A percentile compares a stretch with the other conserved stretches of the same genome.
Conservation (phyloP, 1,139 yeast genomes). For the Sugiyamaella pinicola region DNA sequence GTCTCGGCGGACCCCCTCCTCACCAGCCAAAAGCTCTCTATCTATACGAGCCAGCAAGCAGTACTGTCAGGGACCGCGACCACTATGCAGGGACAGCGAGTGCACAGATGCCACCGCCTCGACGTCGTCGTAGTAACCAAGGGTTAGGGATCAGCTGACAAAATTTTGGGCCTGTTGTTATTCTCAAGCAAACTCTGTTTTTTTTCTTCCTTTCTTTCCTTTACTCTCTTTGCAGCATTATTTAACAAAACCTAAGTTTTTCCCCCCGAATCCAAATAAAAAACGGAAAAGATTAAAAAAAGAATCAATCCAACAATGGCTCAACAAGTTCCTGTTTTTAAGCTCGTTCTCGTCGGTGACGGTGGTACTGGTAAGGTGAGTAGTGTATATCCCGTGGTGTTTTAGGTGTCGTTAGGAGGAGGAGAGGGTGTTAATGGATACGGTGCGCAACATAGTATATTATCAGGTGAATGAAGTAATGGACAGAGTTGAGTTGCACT, state of each 20-base stretch:
- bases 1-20: too few species aligned
- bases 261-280: background rate
- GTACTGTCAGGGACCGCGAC: too few species aligned
- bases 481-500: too few species aligned
- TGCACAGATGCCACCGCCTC: background rate
- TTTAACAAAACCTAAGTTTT: conserved; percentile 2
- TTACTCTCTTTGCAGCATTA: conserved; percentile 8
- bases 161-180: conserved; percentile 18
- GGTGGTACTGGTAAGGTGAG: conserved; percentile 98
- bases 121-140: conserved; percentile 6
- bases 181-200: conserved; percentile 16
- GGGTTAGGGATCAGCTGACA: conserved; percentile 14
- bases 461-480: too few species aligned
- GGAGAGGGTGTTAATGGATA: background rate
- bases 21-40: too few species aligned
- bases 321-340: conserved; percentile 90
- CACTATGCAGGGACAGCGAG: background rate
- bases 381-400: conserved; percentile 21
- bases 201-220: conserved; percentile 15
- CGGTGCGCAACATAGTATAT: too few species aligned
- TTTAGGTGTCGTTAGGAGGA: background rate
- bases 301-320: conserved; percentile 54
- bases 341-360: conserved; percentile 97
- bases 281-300: background rate
- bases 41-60: too few species aligned